Conservation (phyloP, 1,284 basidiomycete genomes). For the Coniferiporia sulphurascens region DNA sequence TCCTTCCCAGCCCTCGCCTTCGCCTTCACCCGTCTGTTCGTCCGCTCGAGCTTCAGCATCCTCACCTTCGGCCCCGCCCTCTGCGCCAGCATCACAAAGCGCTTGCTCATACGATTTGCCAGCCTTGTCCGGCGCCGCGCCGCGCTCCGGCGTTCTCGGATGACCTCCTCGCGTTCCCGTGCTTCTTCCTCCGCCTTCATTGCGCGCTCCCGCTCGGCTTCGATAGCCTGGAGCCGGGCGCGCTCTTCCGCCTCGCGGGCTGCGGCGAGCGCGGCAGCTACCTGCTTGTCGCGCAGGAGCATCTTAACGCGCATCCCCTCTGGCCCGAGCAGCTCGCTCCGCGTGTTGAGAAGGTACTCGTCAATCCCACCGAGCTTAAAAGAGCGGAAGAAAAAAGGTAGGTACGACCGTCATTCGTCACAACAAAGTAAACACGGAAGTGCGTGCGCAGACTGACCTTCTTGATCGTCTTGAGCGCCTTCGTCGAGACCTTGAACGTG, state of each 20-base stretch:
- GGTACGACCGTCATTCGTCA: not conserved
- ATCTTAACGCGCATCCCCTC: slow-evolving; percentile 72
- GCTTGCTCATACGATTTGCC: too few species aligned
- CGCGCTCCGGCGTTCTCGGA: too few species aligned
- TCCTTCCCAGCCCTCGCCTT: not conserved
- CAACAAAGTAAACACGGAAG: not conserved
- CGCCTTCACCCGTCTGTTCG: not conserved
- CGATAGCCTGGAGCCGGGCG: too few species aligned
- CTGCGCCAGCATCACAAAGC: not conserved
- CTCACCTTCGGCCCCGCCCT: not conserved
- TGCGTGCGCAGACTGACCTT: slow-evolving; percentile 45
- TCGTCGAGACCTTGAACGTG: slow-evolving; percentile 65
- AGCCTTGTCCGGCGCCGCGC: too few species aligned
- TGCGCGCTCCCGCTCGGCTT: not conserved
- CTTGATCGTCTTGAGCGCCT: slow-evolving; percentile 73
- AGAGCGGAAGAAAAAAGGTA: slow-evolving; percentile 1
- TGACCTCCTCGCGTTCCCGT: too few species aligned
- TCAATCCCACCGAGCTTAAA: slow-evolving; percentile 72
- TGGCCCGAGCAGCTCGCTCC: slow-evolving; percentile 59
- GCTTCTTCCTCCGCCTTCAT: not conserved
- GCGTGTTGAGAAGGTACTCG: slow-evolving; percentile 67
- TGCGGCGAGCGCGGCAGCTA: slow-evolving; percentile 20
- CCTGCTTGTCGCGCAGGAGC: slow-evolving; percentile 43
- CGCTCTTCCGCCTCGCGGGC: not conserved
- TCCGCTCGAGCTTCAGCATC: not conserved